Conservation (phyloP, 2,329 filamentous ascomycete species). For the Torrubiella hemipterigena region DNA sequence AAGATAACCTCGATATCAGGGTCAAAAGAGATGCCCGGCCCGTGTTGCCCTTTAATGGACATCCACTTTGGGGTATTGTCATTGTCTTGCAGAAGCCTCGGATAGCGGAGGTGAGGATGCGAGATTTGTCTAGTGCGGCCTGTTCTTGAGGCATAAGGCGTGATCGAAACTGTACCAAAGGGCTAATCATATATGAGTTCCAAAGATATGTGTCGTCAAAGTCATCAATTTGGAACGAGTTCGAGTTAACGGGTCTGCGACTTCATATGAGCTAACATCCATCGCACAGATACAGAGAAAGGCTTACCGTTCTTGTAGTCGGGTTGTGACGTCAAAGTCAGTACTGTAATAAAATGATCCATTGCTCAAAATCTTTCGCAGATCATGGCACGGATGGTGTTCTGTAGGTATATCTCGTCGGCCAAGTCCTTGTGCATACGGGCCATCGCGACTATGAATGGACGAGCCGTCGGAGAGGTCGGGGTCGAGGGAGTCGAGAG, state of each 20-base stretch:
- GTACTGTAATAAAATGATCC: conserved; percentile 97
- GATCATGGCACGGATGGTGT: conserved; percentile 78
- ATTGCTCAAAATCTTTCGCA: conserved; percentile 86
- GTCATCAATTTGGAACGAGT: conserved; percentile 80
- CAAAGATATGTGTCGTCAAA: conserved; percentile 88
- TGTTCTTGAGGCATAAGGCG: conserved; percentile 65
- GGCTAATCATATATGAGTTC: conserved; percentile 98
- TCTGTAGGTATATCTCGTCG: conserved; percentile 62
- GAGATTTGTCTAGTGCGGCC: conserved; percentile 69
- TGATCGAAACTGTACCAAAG: conserved; percentile 79
- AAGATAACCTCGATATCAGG: conserved; percentile 84
- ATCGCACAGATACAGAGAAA: not conserved
- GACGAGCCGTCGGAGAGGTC: conserved; percentile 35
- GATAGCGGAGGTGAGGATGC: conserved; percentile 86
- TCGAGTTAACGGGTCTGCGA: conserved; percentile 56
- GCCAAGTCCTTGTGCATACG: conserved; percentile 34
- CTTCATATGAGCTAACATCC: conserved; percentile 5
- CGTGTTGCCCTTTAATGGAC: conserved; percentile 55
- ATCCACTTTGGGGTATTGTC: conserved; percentile 65
- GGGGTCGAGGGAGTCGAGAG: conserved; percentile 37
- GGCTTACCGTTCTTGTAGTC: conserved; percentile 69
- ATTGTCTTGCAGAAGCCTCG: conserved; percentile 84
- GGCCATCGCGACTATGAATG: conserved; percentile 30
- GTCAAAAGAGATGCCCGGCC: conserved; percentile 77
- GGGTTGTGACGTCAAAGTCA: conserved; percentile 93